Evolutionary conservation across 2,329 filamentous ascomycete genomes (phyloP).

Genomic region (Plenodomus biglobosus): DNA sequence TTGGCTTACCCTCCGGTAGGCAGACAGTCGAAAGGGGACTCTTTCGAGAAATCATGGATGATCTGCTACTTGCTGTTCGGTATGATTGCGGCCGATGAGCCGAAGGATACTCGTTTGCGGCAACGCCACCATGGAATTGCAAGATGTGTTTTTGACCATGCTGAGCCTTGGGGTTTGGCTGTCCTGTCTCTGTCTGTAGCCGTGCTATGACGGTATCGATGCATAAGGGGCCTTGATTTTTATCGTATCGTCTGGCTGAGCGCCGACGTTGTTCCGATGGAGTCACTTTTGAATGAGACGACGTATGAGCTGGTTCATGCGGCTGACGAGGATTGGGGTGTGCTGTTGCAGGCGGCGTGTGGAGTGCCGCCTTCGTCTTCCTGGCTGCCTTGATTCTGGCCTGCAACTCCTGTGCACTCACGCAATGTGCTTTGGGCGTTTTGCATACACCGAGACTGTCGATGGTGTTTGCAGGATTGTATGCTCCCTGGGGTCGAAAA

Average conservation of each 20-base stretch:
- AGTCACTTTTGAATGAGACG: neutral
- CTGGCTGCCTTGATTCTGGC: constrained; percentile 24
- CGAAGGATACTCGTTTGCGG: neutral
- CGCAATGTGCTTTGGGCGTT: neutral
- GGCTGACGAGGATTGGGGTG: neutral
- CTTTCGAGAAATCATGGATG: neutral
- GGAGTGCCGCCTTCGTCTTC: constrained; percentile 2
- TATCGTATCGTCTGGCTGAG: neutral
- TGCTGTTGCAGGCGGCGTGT: neutral
- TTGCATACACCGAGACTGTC: neutral
- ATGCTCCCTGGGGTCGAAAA: no score
- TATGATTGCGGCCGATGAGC: neutral
- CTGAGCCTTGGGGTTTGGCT: neutral
- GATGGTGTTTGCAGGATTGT: neutral
- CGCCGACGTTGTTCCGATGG: neutral
- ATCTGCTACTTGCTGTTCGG: neutral
- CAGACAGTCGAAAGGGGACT: neutral
- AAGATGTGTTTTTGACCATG: neutral
- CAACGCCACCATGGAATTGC: neutral
- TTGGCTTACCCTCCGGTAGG: neutral
- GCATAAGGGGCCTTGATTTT: neutral
- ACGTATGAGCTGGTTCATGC: no score
- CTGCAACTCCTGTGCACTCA: constrained; percentile 20
- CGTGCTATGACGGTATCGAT: neutral
- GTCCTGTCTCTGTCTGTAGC: neutral